Percentiles rank a stretch among this genome's conserved stretches.
phyloP scores from a whole-genome alignment of 805 yeast species.

The Cephaloascus albidus region DNA sequence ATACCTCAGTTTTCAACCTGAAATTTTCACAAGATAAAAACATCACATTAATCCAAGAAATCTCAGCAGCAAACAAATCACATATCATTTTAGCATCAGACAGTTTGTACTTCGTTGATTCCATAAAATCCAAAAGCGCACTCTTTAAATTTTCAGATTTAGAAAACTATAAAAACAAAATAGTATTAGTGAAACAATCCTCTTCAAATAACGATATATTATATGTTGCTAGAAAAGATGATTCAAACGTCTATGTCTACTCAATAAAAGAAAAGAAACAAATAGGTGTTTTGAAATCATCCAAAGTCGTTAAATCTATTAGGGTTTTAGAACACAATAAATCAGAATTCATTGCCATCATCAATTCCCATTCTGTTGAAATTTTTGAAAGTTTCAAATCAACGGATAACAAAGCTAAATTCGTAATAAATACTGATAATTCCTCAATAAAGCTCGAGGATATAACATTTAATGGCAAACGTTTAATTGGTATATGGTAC shows the following conservation, averaged over 20 bases:
- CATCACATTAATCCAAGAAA: constrained; percentile 11
- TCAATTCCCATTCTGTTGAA: constrained; percentile 19
- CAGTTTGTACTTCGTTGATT: constrained; percentile 18
- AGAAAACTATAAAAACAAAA: constrained; percentile 18
- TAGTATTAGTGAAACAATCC: constrained; percentile 24
- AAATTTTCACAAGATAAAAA: constrained; percentile 5
- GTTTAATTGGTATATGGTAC: constrained; percentile 28
- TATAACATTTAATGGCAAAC: constrained; percentile 5
- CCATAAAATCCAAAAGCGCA: constrained; percentile 15
- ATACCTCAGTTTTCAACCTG: no score
- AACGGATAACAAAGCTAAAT: constrained; percentile 3
- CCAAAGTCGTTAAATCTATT: constrained; percentile 18
- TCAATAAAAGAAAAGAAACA: constrained; percentile 15
- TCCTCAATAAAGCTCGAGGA: constrained; percentile 15
- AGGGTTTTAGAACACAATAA: constrained; percentile 10
- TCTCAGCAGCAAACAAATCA: constrained; percentile 7
- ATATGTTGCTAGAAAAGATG: constrained; percentile 20
- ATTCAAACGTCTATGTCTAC: constrained; percentile 21
- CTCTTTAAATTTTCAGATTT: constrained; percentile 21
- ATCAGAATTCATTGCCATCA: constrained; percentile 15
- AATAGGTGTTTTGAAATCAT: constrained; percentile 21
- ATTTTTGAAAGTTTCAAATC: constrained; percentile 11
- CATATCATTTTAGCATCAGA: constrained; percentile 15
- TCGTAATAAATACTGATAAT: constrained; percentile 10
- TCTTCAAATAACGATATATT: constrained; percentile 17